Percentiles rank a stretch among this genome's conserved stretches.
Conservation (phyloP, 2,329 filamentous ascomycete species). For the Colletotrichum camelliae region DNA sequence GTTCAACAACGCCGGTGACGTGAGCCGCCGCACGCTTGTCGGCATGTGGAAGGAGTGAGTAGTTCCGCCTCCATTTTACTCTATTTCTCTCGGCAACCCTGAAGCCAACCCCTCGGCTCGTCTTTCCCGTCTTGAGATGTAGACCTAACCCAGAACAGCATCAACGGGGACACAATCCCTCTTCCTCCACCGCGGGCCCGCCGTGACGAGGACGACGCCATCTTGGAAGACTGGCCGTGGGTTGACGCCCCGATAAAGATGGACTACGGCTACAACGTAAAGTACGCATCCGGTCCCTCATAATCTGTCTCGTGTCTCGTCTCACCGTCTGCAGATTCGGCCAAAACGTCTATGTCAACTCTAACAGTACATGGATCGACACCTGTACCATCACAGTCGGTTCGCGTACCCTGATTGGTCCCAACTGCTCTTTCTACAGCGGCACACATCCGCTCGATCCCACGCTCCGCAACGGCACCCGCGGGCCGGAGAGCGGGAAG, state of each 20-base stretch:
- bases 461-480: constrained; percentile 72
- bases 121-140: not conserved
- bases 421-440: constrained; percentile 76
- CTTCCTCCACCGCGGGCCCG: constrained; percentile 65
- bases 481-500: constrained; percentile 76
- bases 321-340: constrained; percentile 54
- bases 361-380: constrained; percentile 77
- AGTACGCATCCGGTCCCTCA: constrained; percentile 35
- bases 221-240: constrained; percentile 70
- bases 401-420: constrained; percentile 77
- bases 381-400: constrained; percentile 78
- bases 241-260: constrained; percentile 72
- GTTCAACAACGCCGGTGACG: constrained; percentile 69
- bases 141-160: constrained; percentile 45
- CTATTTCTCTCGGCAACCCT: not conserved
- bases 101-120: not conserved
- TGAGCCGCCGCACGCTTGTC: constrained; percentile 64
- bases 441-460: constrained; percentile 82
- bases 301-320: not conserved
- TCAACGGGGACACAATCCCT: constrained; percentile 65
- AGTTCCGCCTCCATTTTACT: constrained; percentile 18
- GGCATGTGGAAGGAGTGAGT: constrained; percentile 76
- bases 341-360: constrained; percentile 75
- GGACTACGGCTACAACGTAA: constrained; percentile 81
- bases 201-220: constrained; percentile 66